Evolutionary conservation across 176 grass and related monocot genomes (phyloP).

Genomic region (Oryza meyeriana): DNA sequence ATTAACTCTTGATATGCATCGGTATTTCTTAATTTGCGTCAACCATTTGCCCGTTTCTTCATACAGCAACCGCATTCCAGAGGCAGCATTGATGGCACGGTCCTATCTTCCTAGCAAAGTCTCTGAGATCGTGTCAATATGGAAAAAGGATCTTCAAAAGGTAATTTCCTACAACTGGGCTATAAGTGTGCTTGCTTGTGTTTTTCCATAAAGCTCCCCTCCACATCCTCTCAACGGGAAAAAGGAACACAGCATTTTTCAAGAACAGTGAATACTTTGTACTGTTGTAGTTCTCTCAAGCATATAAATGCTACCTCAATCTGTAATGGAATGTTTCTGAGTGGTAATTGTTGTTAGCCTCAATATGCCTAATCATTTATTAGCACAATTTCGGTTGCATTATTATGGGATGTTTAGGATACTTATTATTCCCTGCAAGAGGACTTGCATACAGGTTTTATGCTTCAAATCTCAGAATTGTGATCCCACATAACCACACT

Average conservation of each 20-base stretch:
- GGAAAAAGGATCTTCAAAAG: conserved; percentile 85
- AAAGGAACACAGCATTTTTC: too few species aligned
- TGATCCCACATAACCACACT: neutral
- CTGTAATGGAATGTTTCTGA: neutral
- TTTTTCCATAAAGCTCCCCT: neutral
- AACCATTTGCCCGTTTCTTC: neutral
- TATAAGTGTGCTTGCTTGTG: neutral
- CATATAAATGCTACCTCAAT: neutral
- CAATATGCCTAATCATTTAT: neutral
- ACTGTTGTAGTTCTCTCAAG: neutral
- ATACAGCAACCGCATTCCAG: conserved; percentile 75
- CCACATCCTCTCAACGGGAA: neutral
- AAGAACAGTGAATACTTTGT: neutral
- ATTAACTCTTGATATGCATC: conserved; percentile 7
- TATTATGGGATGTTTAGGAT: neutral
- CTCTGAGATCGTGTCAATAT: conserved; percentile 62
- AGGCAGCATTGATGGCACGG: conserved; percentile 86
- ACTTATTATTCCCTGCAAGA: neutral
- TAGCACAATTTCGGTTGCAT: neutral
- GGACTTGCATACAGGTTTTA: neutral
- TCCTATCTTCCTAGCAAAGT: conserved; percentile 95
- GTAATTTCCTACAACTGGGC: conserved; percentile 16
- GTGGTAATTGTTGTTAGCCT: neutral
- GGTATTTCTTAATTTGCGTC: neutral
- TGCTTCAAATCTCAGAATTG: neutral